Base-by-base conservation (phyloP, 331 rosid species). In the Pyrus hybrid region DNA sequence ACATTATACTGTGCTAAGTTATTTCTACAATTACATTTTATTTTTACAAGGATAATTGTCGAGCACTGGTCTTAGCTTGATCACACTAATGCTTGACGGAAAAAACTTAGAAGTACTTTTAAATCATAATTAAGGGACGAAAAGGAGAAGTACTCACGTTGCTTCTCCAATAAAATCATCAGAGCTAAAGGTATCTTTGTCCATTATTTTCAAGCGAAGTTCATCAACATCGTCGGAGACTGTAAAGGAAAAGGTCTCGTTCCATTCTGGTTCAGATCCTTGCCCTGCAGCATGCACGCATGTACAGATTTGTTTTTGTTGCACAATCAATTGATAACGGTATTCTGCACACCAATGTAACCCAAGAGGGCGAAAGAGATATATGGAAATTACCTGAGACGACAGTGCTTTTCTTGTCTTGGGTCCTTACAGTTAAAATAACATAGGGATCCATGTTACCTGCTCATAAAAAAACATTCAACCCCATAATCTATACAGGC, bases 381-480 rank as follows among this genome's bases (percentile, higher is more conserved):
- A 9, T 14, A 29, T 14, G 20, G 8, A 53, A 56, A 47, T 5
- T 51, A 88, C 97, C 93, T 63, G 87, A 26, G 68, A 86, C 87
- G 37, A 93, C 84, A 61, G 86, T 85, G 85, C 94, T 93, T 77
- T 83, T 85, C 81, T 93, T 89, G 73, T 88, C 86, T 80, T 93
- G 98, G 33, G 86, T 83, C 70, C 96, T 90, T 79, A 89, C 85
- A 10, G 56, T 82, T 61, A 93, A 86, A 72, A 80, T 64, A 73
- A 90, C 94, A 72, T 83, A 90, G 43, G 98, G 93, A 80, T 93
- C 94, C 94, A 93, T 87, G 61, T 89, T 67, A 74, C 41, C 97
- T 90, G 93, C 63, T 35, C 76, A 23, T 23, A 29, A 7, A 57
- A 12, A 4, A 21, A n/a, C 57, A 49, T 22, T 32, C 49, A 22